Base-by-base conservation (phyloP, 768 basidiomycete genomes). In the Mycena floridula region DNA sequence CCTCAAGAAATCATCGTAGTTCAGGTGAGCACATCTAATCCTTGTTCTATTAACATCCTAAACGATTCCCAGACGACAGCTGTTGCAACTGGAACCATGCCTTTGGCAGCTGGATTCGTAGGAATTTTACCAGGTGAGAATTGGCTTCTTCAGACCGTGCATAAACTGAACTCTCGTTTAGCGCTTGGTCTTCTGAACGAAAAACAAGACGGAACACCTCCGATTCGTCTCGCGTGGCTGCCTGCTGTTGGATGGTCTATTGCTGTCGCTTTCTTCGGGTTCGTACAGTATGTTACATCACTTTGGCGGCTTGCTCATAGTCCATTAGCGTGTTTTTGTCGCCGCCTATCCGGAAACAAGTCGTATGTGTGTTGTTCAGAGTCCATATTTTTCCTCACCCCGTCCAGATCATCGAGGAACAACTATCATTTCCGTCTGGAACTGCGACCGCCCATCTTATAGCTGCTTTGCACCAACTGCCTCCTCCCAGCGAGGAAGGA, bases 401-500 rank as follows among this genome's bases (percentile, higher is more conserved):
- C 22, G 16, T 39, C 12, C 50, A 92, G 88, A 92, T 98, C 47
- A 81, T 98, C 32, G 86, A 94, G 59, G 95, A 98, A 62, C 82
- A 95, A 61, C 80, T 98, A 3, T 73, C 87, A 2, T 98, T 98
- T 54, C 95, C 95, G 2, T 92, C 89, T 1, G 95, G 95, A 24
- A 95, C 94, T 13, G 94, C 94, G 1, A 98, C 95, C 2, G 94
- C 94, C 4, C 94, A 96, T 52, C 72, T 98, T 9, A 91, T 98
- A 38, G 85, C 91, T 2, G 88, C 96, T 11, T 72, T 98, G 12
- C 92, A 97, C 56, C 67, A 79, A 47, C 63, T 85, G 26, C 86
- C 86, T 1, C 79, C 80, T 24, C 82, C 85, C 16, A 74, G 81
- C 13, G 70, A 78, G 1, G n/a, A 16, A 3, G 38, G n/a, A 13